Percentiles rank a stretch among this genome's conserved stretches.
phyloP scores from a whole-genome alignment of 495 filamentous ascomycete genomes.

The Baudoinia panamericana region DNA sequence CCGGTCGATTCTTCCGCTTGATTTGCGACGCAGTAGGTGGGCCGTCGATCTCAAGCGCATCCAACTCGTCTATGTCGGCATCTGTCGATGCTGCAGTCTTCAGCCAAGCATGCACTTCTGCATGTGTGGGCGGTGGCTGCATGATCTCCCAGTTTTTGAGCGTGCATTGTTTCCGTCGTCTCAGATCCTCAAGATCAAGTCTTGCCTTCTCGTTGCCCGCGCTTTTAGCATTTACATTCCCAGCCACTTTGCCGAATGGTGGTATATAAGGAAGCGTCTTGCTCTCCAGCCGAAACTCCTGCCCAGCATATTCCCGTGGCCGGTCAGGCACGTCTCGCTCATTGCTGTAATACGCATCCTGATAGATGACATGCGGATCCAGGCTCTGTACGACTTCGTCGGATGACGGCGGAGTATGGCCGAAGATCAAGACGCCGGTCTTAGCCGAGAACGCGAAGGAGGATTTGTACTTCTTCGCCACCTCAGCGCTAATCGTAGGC shows the following conservation, averaged over 20 bases:
- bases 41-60: conserved; percentile 14
- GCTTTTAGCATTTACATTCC: conserved; percentile 37
- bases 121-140: conserved; percentile 51
- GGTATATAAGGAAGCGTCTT: conserved; percentile 63
- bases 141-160: conserved; percentile 54
- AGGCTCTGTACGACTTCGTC: conserved; percentile 27
- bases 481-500: conserved; percentile 5
- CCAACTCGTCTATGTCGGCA: background rate
- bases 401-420: conserved; percentile 23
- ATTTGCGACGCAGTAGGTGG: conserved; percentile 7
- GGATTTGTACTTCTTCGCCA: conserved; percentile 24
- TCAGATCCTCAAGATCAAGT: conserved; percentile 38
- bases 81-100: conserved; percentile 22
- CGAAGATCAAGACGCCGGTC: conserved; percentile 21
- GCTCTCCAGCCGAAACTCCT: conserved; percentile 70
- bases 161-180: conserved; percentile 39
- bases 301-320: conserved; percentile 72
- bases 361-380: conserved; percentile 53
- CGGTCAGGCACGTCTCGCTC: conserved; percentile 73
- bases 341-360: conserved; percentile 77
- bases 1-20: conserved; percentile 14
- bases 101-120: conserved; percentile 62
- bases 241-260: conserved; percentile 58
- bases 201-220: conserved; percentile 35
- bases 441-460: conserved; percentile 7